phyloP scores from a whole-genome alignment of 495 filamentous ascomycete genomes.

The Xylaria venustula region DNA sequence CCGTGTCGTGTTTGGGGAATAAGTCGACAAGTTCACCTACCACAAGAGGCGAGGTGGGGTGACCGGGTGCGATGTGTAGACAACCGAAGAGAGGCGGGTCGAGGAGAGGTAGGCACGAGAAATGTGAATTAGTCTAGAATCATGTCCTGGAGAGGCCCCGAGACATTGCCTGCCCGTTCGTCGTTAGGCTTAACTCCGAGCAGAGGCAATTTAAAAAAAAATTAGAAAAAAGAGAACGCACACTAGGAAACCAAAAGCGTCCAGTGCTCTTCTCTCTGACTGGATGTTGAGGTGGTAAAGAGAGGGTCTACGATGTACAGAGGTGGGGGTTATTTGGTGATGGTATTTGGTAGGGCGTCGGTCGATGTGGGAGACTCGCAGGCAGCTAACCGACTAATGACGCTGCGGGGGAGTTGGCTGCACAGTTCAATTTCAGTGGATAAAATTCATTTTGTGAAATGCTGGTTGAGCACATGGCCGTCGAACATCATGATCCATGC shows the following conservation, averaged over 20 bases:
- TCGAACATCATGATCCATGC: neutral
- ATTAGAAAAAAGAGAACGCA: neutral
- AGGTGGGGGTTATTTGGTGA: too few species aligned
- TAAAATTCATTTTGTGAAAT: neutral
- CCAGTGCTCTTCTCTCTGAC: neutral
- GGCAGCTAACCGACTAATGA: neutral
- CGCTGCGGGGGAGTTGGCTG: neutral
- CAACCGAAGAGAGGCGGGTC: neutral
- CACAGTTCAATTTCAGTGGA: neutral
- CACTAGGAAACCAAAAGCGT: too few species aligned
- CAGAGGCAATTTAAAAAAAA: neutral
- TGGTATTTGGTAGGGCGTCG: neutral
- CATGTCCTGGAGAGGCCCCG: neutral
- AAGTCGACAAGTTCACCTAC: neutral
- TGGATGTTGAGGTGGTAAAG: neutral
- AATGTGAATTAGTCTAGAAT: constrained; percentile 1
- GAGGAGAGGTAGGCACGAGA: neutral
- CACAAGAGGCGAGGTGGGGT: constrained; percentile 3
- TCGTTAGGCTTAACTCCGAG: constrained; percentile 9
- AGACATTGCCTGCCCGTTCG: constrained; percentile 13
- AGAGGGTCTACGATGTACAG: neutral
- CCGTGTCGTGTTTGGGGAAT: neutral
- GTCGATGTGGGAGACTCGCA: neutral
- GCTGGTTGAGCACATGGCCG: neutral
- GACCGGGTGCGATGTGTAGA: constrained; percentile 1